phyloP scores from a whole-genome alignment of 345 rosid species.

The Erysimum cheiranthoides region DNA sequence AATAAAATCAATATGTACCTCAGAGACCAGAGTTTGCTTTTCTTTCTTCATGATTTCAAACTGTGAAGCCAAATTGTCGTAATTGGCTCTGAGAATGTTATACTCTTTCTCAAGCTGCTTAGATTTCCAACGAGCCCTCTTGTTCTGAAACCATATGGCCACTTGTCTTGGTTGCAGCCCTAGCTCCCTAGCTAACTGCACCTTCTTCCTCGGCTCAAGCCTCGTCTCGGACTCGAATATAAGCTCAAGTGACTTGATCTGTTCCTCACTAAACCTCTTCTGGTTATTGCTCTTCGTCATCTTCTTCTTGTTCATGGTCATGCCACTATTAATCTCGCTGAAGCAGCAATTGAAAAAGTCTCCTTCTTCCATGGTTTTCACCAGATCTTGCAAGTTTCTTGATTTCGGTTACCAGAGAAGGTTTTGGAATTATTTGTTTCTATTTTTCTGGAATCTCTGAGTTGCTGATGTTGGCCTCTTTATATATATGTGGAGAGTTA shows the following conservation, averaged over 20 bases:
- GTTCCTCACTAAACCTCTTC: conserved; percentile 77
- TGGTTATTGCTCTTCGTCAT: conserved; percentile 47
- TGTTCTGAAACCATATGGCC: conserved; percentile 93
- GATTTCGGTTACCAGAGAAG: conserved; percentile 21
- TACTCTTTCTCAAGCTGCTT: conserved; percentile 76
- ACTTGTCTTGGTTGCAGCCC: conserved; percentile 87
- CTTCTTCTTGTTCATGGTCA: conserved; percentile 51
- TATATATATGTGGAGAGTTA: conserved; percentile 34
- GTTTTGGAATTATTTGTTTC: conserved; percentile 11
- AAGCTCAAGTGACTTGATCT: conserved; percentile 66
- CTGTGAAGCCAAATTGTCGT: conserved; percentile 57
- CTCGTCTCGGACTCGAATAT: conserved; percentile 76
- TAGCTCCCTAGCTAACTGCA: conserved; percentile 68
- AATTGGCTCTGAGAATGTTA: conserved; percentile 54
- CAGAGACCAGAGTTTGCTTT: conserved; percentile 57
- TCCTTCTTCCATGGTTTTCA: conserved; percentile 31
- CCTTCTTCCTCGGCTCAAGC: conserved; percentile 77
- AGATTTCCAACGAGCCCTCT: conserved; percentile 85
- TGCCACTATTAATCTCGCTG: conserved; percentile 30
- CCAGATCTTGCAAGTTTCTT: conserved; percentile 36
- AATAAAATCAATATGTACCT: conserved; percentile 50
- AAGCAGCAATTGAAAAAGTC: conserved; percentile 22
- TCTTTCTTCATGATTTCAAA: conserved; percentile 67
- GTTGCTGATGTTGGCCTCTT: conserved; percentile 32
- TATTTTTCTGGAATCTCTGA: conserved; percentile 17